phyloP scores from a whole-genome alignment of 108 stramenopile genomes.

The Nitzschia palea region DNA sequence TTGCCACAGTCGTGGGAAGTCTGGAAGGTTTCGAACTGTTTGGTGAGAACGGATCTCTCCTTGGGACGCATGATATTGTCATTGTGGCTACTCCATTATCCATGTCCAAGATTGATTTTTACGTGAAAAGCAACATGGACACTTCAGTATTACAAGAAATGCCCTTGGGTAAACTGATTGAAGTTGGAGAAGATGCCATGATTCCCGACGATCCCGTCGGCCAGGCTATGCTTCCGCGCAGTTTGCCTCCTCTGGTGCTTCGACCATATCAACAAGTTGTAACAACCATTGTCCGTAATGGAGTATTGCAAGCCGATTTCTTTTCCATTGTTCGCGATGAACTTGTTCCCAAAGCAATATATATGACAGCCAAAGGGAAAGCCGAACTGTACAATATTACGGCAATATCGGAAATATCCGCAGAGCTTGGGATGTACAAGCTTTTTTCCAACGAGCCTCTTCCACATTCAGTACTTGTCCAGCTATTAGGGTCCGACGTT shows the following conservation, averaged over 20 bases:
- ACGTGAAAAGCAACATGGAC: constrained; percentile 64
- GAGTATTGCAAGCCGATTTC: constrained; percentile 44
- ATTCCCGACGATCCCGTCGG: constrained; percentile 44
- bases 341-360: constrained; percentile 46
- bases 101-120: constrained; percentile 57
- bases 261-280: constrained; percentile 71
- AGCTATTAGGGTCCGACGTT: constrained; percentile 54
- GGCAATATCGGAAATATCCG: constrained; percentile 15
- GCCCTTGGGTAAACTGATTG: constrained; percentile 59
- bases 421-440: constrained; percentile 51
- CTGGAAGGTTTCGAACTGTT: constrained; percentile 35
- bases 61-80: constrained; percentile 72
- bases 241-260: constrained; percentile 47
- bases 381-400: constrained; percentile 16
- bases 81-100: constrained; percentile 79
- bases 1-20: constrained; percentile 41
- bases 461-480: constrained; percentile 16
- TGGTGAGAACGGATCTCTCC: constrained; percentile 28
- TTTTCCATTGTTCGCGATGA: constrained; percentile 38
- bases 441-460: constrained; percentile 51
- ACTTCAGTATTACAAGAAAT: constrained; percentile 60
- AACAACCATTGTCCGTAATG: constrained; percentile 70
- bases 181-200: constrained; percentile 23
- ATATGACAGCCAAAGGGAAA: constrained; percentile 58
- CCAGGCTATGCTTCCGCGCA: constrained; percentile 18